Conservation (phyloP, 768 basidiomycete species). For the Mycena capillaripes region DNA sequence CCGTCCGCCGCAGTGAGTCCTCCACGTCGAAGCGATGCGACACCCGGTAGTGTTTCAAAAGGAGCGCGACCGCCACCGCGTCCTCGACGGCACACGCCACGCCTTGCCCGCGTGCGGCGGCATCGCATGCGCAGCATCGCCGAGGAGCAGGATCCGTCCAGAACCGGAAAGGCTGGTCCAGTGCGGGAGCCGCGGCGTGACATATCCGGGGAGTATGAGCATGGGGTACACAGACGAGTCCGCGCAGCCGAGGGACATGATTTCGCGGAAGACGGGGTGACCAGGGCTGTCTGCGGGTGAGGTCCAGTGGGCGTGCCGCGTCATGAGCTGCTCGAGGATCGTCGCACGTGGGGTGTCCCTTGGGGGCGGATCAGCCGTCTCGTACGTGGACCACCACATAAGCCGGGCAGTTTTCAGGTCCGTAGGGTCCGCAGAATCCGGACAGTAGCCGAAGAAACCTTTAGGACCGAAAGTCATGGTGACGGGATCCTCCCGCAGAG, state of each 20-base stretch:
- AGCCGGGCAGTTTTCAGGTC: slow-evolving; percentile 35
- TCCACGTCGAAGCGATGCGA: slow-evolving; percentile 32
- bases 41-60: slow-evolving; percentile 50
- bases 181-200: slow-evolving; percentile 50
- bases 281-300: slow-evolving; percentile 49
- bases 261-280: slow-evolving; percentile 40
- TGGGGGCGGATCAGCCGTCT: slow-evolving; percentile 44
- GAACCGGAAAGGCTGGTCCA: slow-evolving; percentile 49
- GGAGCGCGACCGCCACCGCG: slow-evolving; percentile 49
- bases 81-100: slow-evolving; percentile 59
- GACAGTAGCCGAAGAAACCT: slow-evolving; percentile 55
- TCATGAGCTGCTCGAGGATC: slow-evolving; percentile 48
- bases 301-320: slow-evolving; percentile 50
- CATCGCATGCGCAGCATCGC: slow-evolving; percentile 61
- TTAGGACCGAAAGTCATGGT: slow-evolving; percentile 55
- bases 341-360: slow-evolving; percentile 39
- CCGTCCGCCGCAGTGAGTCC: slow-evolving; percentile 41
- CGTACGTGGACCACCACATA: slow-evolving; percentile 60
- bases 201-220: slow-evolving; percentile 54
- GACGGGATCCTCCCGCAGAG: slow-evolving; percentile 46
- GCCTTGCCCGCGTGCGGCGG: slow-evolving; percentile 58
- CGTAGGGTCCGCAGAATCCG: slow-evolving; percentile 8
- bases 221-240: slow-evolving; percentile 25
- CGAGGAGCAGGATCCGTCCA: slow-evolving; percentile 55
- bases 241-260: slow-evolving; percentile 47